Evolutionary conservation across 2,329 filamentous ascomycete species (phyloP).

Genomic region (Trichoderma harzianum): DNA sequence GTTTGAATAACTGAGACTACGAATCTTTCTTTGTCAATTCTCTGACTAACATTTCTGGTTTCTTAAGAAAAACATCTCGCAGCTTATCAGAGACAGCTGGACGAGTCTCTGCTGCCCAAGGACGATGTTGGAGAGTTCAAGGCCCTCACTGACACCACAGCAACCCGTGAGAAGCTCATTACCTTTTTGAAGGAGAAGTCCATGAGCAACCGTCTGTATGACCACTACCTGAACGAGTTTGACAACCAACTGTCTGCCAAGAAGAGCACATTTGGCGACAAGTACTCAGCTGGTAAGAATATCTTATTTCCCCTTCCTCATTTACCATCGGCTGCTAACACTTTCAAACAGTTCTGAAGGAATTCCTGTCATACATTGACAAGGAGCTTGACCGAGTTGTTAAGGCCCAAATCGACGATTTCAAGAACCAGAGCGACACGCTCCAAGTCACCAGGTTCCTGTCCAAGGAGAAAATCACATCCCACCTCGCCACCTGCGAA

Average conservation of each 20-base stretch:
- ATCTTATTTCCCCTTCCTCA: not conserved
- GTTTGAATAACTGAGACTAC: not conserved
- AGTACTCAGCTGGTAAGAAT: not conserved
- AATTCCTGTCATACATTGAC: constrained; percentile 3
- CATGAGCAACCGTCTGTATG: constrained; percentile 10
- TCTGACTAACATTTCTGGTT: not conserved
- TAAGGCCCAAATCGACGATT: constrained; percentile 11
- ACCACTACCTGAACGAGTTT: constrained; percentile 9
- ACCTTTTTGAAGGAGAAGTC: constrained; percentile 8
- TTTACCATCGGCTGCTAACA: not conserved
- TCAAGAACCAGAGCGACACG: constrained; percentile 12
- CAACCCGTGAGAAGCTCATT: not conserved
- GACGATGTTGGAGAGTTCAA: constrained; percentile 13
- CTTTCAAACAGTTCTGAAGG: not conserved
- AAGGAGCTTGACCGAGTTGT: constrained; percentile 1
- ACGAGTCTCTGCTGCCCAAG: constrained; percentile 10
- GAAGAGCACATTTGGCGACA: constrained; percentile 6
- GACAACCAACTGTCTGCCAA: constrained; percentile 10
- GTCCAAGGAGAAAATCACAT: constrained; percentile 3
- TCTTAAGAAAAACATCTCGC: not conserved
- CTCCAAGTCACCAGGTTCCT: constrained; percentile 3
- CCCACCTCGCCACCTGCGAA: constrained; percentile 10
- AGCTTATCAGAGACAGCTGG: constrained; percentile 7
- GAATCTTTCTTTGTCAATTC: not conserved
- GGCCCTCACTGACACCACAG: constrained; percentile 1